Percentiles rank a stretch among this genome's conserved stretches.
Conservation (phyloP, 331 rosid species). For the Stylosanthes scabra region DNA sequence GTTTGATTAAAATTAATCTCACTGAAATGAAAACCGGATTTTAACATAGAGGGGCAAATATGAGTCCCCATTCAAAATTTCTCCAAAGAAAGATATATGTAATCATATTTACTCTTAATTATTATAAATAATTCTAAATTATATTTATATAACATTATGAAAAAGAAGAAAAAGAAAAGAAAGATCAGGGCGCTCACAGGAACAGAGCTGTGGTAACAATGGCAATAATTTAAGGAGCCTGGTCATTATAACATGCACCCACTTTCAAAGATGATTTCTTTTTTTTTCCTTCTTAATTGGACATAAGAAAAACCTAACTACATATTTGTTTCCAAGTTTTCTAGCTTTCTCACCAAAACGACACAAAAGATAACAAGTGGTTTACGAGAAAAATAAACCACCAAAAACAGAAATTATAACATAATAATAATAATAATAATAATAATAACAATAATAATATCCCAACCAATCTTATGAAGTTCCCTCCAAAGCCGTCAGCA, state of each 20-base stretch:
- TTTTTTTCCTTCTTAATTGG: background rate
- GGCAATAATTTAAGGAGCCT: slow-evolving; percentile 42
- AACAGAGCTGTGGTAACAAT: background rate
- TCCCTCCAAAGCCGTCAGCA: slow-evolving; percentile 50
- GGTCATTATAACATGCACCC: slow-evolving; percentile 45
- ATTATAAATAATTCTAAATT: too few relatives aligned
- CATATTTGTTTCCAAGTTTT: slow-evolving; percentile 26
- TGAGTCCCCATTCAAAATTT: too few relatives aligned
- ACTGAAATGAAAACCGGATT: too few relatives aligned
- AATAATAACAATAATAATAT: background rate
- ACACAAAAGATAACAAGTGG: slow-evolving; percentile 32
- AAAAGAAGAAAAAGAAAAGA: too few relatives aligned
- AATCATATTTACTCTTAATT: too few relatives aligned
- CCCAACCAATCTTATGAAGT: slow-evolving; percentile 14
- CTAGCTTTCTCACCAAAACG: slow-evolving; percentile 37
- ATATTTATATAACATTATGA: too few relatives aligned
- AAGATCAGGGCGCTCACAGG: too few relatives aligned
- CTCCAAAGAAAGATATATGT: too few relatives aligned
- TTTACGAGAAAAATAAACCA: background rate
- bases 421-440: background rate
- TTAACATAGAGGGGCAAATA: too few relatives aligned
- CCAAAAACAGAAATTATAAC: background rate
- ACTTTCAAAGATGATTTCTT: slow-evolving; percentile 36
- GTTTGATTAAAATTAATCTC: too few relatives aligned
- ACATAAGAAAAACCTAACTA: slow-evolving; percentile 23